These are phyloP conservation scores for Nicotiana paniculata DNA, from an alignment of 257 asterid genomes.

Conservation along the genomic window DNA sequence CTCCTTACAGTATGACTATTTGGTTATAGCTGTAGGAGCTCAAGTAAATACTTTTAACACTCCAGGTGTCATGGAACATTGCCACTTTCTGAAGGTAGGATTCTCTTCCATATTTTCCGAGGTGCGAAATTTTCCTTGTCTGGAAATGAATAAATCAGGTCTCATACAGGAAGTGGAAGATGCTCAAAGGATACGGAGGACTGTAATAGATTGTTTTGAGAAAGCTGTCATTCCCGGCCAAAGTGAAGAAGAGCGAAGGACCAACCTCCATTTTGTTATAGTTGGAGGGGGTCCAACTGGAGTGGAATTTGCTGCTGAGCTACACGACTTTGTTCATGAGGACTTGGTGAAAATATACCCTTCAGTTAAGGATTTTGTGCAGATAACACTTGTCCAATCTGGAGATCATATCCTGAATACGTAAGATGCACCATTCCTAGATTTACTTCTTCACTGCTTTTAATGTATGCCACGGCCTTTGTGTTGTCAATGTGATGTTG, in stretches of 20 bases:
- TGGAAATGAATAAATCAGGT: not conserved
- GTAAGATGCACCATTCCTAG: conserved; percentile 33
- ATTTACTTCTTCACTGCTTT: not conserved
- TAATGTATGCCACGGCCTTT: not conserved
- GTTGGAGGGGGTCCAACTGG: conserved; percentile 99
- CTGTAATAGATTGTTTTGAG: conserved; percentile 78
- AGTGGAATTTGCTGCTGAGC: conserved; percentile 78
- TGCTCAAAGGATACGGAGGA: conserved; percentile 92
- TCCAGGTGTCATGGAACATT: conserved; percentile 92
- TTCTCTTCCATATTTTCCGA: conserved; percentile 6
- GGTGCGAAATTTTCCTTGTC: not conserved
- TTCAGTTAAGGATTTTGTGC: conserved; percentile 55
- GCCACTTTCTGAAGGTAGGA: conserved; percentile 78
- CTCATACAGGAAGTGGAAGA: conserved; percentile 79
- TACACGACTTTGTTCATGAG: conserved; percentile 69
- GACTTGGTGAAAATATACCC: conserved; percentile 80
- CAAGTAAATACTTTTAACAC: conserved; percentile 88
- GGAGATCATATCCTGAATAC: conserved; percentile 81
- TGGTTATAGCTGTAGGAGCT: conserved; percentile 76
- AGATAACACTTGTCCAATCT: conserved; percentile 88
- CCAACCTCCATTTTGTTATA: conserved; percentile 81
- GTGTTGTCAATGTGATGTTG: not conserved
- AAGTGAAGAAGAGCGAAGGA: conserved; percentile 75
- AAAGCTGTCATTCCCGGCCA: conserved; percentile 68
- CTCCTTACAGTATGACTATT: conserved; percentile 83